These are phyloP conservation scores for Umbelopsis vinacea DNA, from an alignment of 192 early-diverging fungal genomes.

Conservation along the genomic window DNA sequence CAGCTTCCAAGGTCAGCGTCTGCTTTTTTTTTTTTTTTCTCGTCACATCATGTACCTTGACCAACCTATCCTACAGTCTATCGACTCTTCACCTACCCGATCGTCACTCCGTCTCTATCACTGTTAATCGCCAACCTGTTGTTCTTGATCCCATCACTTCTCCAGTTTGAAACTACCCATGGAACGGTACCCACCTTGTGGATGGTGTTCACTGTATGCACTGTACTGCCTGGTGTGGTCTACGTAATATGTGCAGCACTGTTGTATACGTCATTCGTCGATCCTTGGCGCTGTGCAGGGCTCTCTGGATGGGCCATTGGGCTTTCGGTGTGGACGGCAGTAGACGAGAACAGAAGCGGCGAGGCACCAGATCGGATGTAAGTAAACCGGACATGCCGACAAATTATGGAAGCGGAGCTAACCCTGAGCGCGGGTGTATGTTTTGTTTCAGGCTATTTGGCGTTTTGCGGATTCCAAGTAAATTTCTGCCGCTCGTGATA, in stretches of 20 bases:
- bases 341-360: not conserved
- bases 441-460: slow-evolving; percentile 15
- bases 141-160: not conserved
- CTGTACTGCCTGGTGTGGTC: not conserved
- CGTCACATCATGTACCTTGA: not conserved
- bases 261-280: not conserved
- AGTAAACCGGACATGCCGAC: not conserved
- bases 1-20: slow-evolving; percentile 6
- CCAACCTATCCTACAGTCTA: not conserved
- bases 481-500: not conserved
- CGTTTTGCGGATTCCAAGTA: not conserved
- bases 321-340: not conserved
- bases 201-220: not conserved
- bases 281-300: not conserved
- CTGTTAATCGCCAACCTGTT: slow-evolving; percentile 1
- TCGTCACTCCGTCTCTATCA: not conserved
- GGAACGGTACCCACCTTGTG: not conserved
- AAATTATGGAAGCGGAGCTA: not conserved
- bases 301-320: not conserved
- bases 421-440: not conserved
- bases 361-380: slow-evolving; percentile 18
- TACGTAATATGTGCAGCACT: not conserved
- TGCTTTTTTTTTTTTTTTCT: not conserved
- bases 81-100: slow-evolving; percentile 4
- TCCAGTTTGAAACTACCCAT: not conserved